Base-by-base conservation (phyloP, 805 yeast species). In the Candida pini region DNA sequence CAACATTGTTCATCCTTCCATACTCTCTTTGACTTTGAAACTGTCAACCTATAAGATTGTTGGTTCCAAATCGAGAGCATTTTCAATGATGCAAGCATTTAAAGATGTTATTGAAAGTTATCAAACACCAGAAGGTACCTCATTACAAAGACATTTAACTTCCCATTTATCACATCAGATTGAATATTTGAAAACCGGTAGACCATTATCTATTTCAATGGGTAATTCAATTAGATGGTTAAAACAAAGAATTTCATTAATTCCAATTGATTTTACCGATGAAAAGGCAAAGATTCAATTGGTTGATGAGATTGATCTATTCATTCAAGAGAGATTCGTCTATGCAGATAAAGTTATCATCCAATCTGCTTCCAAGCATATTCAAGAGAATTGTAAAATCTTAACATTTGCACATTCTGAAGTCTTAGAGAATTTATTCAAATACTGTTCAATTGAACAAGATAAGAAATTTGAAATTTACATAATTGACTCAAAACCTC, bases 141-240 rank as follows among this genome's bases (percentile, higher is more conserved):
- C 95, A 1, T 68, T 92, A 48, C 78, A 89, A 23, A 78, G 98
- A 64, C 85, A 89, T 60, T 70, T 92, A 51, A 87, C 96, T 0
- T 78, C 81, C 21, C 90, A 88, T 57, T 68, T 92, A 39, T 79
- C 95, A 9, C 86, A 83, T 53, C 98, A 92, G 62, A 92, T 92
- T 45, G 98, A 90, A 56, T 86, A 83, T 47, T 66, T 92, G 48
- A 90, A 86, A 50, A 77, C 86, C 8, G 89, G 96, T 3, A 76
- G 98, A 43, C 97, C 97, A 1, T 68, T 92, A 31, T 78, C 92
- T 36, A 84, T 89, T 2, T 75, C 96, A 1, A 92, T 92, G 98
- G 98, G 98, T 35, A 92, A 89, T 63, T 90, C 97, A 3, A 92
- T 92, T 46, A 76, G 98, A 50, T 89, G 97, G 96, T 70, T 92